Conservation (phyloP, 768 basidiomycete species). For the Butyriboletus loyo region DNA sequence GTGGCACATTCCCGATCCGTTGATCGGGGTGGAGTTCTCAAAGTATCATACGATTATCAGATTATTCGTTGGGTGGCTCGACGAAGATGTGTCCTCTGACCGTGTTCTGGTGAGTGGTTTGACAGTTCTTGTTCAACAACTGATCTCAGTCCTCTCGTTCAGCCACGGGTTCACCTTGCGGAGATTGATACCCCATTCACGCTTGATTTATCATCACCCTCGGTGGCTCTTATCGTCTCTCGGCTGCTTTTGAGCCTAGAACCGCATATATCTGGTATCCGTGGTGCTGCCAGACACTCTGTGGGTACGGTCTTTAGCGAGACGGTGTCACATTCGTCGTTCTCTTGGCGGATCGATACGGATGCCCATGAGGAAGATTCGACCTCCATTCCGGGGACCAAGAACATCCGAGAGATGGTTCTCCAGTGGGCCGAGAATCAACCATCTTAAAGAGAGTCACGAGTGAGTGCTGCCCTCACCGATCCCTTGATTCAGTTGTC, state of each 20-base stretch:
- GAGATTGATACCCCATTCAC: constrained; percentile 1
- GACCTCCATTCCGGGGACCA: too few species aligned
- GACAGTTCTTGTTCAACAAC: not conserved
- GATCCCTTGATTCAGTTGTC: too few species aligned
- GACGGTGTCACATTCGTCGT: too few species aligned
- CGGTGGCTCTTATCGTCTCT: not conserved
- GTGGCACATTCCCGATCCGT: constrained; percentile 3
- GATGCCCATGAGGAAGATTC: too few species aligned
- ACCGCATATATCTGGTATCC: not conserved
- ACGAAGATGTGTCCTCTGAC: not conserved
- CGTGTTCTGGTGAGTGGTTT: constrained; percentile 3
- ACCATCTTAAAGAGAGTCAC: too few species aligned
- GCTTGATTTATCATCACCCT: constrained; percentile 6
- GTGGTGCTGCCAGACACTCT: not conserved
- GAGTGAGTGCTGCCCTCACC: too few species aligned
- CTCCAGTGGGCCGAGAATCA: too few species aligned
- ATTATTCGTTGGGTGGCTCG: constrained; percentile 5
- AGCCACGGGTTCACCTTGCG: constrained; percentile 8
- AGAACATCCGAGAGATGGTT: too few species aligned
- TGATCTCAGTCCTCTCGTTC: not conserved
- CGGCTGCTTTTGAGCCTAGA: not conserved
- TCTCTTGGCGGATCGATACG: too few species aligned
- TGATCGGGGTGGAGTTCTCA: constrained; percentile 7
- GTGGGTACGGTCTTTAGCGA: too few species aligned
- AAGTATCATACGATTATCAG: not conserved